Evolutionary conservation across 129 eudicot species (phyloP).

Genomic region (Dittrichia graveolens): DNA sequence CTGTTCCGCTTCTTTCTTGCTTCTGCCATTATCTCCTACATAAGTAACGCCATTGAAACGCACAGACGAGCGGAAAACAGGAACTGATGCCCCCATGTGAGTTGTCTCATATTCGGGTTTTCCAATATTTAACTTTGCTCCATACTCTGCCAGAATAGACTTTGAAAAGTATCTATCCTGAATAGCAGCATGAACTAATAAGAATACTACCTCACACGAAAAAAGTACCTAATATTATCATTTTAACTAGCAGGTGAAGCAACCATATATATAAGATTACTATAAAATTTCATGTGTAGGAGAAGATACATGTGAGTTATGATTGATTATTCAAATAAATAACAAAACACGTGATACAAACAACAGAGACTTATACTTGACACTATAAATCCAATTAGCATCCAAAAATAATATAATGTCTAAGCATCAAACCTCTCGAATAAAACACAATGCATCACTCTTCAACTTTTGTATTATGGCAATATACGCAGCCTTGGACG

Average conservation of each 20-base stretch:
- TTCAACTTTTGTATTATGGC: conserved; percentile 32
- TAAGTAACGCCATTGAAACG: conserved; percentile 42
- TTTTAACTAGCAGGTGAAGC: not conserved
- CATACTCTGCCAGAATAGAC: conserved; percentile 52
- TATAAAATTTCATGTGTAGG: not conserved
- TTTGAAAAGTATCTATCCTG: conserved; percentile 64
- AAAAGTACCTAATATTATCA: not conserved
- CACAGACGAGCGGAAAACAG: conserved; percentile 42
- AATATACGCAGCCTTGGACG: conserved; percentile 47
- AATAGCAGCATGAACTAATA: not conserved
- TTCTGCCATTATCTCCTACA: conserved; percentile 46
- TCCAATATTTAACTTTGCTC: conserved; percentile 36
- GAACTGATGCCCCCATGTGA: conserved; percentile 22
- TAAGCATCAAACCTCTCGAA: conserved; percentile 45
- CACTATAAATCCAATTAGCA: too few relatives aligned
- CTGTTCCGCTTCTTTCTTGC: conserved; percentile 64
- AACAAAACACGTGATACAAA: not conserved
- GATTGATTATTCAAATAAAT: not conserved
- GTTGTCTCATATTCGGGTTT: conserved; percentile 45
- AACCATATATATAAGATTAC: conserved; percentile 1
- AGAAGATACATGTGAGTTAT: not conserved
- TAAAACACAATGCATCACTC: conserved; percentile 35
- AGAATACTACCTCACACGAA: not conserved
- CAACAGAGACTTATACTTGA: not conserved
- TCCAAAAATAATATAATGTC: not conserved